A percentile compares a stretch with the other conserved stretches of the same genome.
Conservation (phyloP, 768 basidiomycete genomes). For the Galerina sulciceps region DNA sequence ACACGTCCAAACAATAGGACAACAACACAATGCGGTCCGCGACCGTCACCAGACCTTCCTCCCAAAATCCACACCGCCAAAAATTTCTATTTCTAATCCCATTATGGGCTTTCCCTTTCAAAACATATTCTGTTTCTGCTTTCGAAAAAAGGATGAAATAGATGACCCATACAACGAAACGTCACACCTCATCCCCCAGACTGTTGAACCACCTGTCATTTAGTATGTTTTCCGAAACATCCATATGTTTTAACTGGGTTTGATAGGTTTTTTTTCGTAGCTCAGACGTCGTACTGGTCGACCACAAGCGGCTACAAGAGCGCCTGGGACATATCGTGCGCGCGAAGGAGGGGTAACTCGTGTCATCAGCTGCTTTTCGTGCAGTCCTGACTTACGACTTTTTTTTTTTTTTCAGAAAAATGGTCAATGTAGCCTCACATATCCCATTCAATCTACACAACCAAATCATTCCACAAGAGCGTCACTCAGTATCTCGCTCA, state of each 20-base stretch:
- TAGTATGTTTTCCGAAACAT: conserved; percentile 27
- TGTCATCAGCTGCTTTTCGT: not conserved
- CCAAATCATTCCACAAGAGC: conserved; percentile 28
- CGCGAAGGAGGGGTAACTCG: conserved; percentile 60
- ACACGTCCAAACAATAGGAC: too few relatives aligned
- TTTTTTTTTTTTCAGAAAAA: conserved; percentile 48
- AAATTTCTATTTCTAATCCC: not conserved
- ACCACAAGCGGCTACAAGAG: conserved; percentile 57
- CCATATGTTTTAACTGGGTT: conserved; percentile 11
- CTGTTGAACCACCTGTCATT: conserved; percentile 23
- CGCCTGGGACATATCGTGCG: conserved; percentile 62
- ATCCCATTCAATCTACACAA: conserved; percentile 66
- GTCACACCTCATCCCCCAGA: conserved; percentile 36
- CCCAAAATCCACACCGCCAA: not conserved
- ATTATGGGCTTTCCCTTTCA: conserved; percentile 26
- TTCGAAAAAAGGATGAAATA: conserved; percentile 11
- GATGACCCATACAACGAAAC: conserved; percentile 29
- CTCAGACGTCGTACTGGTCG: conserved; percentile 33
- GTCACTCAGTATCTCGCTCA: conserved; percentile 32
- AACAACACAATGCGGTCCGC: too few relatives aligned
- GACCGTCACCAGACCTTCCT: not conserved
- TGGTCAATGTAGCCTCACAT: conserved; percentile 69
- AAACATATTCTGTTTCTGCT: conserved; percentile 32
- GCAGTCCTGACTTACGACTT: conserved; percentile 2
- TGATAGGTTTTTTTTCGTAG: conserved; percentile 14